Evolutionary conservation across 345 rosid genomes (phyloP).

Genomic region (Erysimum cheiranthoides): DNA sequence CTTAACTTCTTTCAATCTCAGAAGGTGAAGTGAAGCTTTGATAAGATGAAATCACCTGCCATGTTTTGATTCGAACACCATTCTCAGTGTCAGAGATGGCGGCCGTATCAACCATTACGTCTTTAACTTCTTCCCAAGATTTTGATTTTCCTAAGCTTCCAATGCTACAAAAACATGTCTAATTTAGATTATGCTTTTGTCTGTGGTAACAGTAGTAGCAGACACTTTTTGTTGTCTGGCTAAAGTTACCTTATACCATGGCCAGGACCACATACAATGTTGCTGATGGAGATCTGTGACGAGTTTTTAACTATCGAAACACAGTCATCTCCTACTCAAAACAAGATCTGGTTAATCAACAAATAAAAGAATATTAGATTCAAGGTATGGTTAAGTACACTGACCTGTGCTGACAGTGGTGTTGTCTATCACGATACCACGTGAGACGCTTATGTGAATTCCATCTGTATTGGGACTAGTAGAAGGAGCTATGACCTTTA

Average conservation of each 20-base stretch:
- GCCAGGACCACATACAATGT: constrained; percentile 90
- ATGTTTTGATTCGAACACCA: constrained; percentile 92
- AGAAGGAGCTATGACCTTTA: constrained; percentile 70
- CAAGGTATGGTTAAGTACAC: constrained; percentile 22
- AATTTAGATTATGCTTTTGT: neutral
- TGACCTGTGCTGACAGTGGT: constrained; percentile 72
- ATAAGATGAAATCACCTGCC: constrained; percentile 68
- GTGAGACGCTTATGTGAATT: constrained; percentile 79
- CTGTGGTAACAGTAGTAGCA: neutral
- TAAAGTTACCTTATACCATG: constrained; percentile 85
- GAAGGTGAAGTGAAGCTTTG: constrained; percentile 8
- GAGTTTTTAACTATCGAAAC: constrained; percentile 85
- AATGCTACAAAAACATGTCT: constrained; percentile 53
- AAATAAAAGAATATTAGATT: neutral
- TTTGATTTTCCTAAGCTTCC: constrained; percentile 89
- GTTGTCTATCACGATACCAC: constrained; percentile 61
- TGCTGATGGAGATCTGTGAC: constrained; percentile 65
- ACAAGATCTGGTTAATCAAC: constrained; percentile 29
- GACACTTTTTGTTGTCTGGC: neutral
- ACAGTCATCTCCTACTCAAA: constrained; percentile 85
- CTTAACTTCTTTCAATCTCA: constrained; percentile 13
- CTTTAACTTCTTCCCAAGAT: constrained; percentile 61
- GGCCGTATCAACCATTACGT: constrained; percentile 66
- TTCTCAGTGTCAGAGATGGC: constrained; percentile 68
- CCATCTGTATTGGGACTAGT: constrained; percentile 94